A percentile compares a stretch with the other conserved stretches of the same genome.
Evolutionary conservation across 1,284 basidiomycete genomes (phyloP).

Genomic region (Cystobasidium slooffiae): DNA sequence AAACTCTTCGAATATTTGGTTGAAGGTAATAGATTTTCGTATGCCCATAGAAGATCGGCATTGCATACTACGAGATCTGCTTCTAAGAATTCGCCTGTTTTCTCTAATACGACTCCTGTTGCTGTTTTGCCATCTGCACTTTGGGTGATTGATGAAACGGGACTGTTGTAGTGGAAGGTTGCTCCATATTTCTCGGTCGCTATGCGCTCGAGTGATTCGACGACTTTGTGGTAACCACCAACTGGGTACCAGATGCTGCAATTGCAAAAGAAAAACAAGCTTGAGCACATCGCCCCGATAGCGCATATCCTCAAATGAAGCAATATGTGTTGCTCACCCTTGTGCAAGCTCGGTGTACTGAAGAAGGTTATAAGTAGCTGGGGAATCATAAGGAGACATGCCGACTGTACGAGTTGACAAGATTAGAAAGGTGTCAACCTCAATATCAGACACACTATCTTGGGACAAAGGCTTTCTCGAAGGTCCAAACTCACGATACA

Average conservation of each 20-base stretch:
- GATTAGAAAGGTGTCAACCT: background rate
- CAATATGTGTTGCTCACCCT: conserved; percentile 44
- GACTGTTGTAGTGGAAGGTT: conserved; percentile 58
- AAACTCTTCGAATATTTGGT: conserved; percentile 54
- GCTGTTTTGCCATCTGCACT: conserved; percentile 51
- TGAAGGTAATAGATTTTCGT: conserved; percentile 60
- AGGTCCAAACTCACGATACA: conserved; percentile 53
- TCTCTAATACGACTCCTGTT: conserved; percentile 59
- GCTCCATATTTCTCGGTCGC: conserved; percentile 58
- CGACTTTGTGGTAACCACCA: conserved; percentile 62
- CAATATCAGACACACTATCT: too few relatives aligned
- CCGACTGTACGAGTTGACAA: conserved; percentile 54
- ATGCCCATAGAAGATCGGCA: conserved; percentile 63
- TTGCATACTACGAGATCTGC: conserved; percentile 63
- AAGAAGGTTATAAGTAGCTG: conserved; percentile 62
- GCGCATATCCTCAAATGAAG: background rate
- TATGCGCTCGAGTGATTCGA: conserved; percentile 60
- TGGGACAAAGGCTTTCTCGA: background rate
- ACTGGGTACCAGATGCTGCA: conserved; percentile 63
- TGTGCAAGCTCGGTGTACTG: conserved; percentile 63
- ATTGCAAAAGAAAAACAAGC: conserved; percentile 14
- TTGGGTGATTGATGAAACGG: conserved; percentile 58
- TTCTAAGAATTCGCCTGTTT: conserved; percentile 57
- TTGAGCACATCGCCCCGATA: background rate
- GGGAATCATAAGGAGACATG: conserved; percentile 63